Evolutionary conservation across 148 eudicot species (phyloP).

Genomic region (Vaccinium corymbosum): DNA sequence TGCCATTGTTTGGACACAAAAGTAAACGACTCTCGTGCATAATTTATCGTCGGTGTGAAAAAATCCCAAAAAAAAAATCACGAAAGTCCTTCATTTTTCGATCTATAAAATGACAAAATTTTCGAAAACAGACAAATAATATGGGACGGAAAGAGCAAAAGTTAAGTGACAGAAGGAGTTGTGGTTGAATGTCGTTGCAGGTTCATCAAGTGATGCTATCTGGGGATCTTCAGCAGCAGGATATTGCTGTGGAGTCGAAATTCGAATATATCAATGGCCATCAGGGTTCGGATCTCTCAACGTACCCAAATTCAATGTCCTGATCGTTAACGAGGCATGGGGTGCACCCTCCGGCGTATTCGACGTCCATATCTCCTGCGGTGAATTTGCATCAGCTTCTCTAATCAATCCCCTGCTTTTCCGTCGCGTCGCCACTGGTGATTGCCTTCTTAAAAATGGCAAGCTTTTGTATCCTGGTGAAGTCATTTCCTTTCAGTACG

Average conservation of each 20-base stretch:
- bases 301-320: conserved; percentile 4
- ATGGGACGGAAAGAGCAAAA: too few relatives aligned
- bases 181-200: not conserved
- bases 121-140: too few relatives aligned
- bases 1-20: not conserved
- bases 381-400: conserved; percentile 12
- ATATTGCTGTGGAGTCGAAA: not conserved
- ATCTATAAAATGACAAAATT: not conserved
- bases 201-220: not conserved
- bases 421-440: not conserved
- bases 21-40: not conserved
- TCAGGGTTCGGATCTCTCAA: conserved; percentile 9
- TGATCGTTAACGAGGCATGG: conserved; percentile 13
- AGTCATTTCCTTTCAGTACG: conserved; percentile 11
- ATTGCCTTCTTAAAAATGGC: conserved; percentile 16
- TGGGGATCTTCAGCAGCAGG: not conserved
- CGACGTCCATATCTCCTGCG: conserved; percentile 15
- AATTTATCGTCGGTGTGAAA: not conserved
- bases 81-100: not conserved
- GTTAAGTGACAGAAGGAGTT: not conserved
- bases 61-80: too few relatives aligned
- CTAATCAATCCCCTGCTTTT: conserved; percentile 8
- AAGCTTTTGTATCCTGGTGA: not conserved
- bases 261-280: conserved; percentile 17
- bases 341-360: not conserved